Percentiles rank a stretch among this genome's conserved stretches.
These are phyloP conservation scores for Trichosanthes truncata DNA, from an alignment of 306 rosid genomes.

Conservation along the genomic window DNA sequence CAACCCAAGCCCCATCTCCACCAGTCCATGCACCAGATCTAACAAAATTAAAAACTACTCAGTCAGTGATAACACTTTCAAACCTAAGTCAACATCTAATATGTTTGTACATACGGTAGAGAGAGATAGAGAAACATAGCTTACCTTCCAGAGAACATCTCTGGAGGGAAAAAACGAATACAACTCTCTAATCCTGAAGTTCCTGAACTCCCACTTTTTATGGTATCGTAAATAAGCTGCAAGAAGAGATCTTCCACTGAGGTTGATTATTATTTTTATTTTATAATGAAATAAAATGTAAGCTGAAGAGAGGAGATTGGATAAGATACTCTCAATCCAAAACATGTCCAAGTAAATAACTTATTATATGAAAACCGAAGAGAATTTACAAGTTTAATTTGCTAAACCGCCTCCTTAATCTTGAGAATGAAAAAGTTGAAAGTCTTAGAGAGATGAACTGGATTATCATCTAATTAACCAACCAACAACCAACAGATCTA, in stretches of 20 bases:
- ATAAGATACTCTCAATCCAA: neutral
- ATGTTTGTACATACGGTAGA: neutral
- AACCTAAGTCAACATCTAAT: neutral
- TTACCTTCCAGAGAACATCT: constrained; percentile 92
- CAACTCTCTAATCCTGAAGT: constrained; percentile 95
- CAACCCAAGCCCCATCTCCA: constrained; percentile 92
- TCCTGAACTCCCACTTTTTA: constrained; percentile 76
- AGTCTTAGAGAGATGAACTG: neutral
- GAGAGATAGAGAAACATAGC: neutral
- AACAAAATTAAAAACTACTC: constrained; percentile 12
- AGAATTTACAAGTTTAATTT: neutral
- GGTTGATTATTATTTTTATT: neutral
- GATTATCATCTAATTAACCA: neutral
- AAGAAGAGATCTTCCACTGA: constrained; percentile 25
- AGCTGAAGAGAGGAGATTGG: neutral
- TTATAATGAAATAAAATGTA: neutral
- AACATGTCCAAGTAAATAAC: neutral
- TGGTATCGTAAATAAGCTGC: constrained; percentile 87
- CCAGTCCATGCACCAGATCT: constrained; percentile 95
- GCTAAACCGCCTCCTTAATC: neutral
- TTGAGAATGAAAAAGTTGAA: neutral
- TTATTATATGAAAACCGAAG: neutral
- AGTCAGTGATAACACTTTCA: neutral
- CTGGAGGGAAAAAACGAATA: constrained; percentile 77
- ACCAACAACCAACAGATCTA: neutral